Percentiles rank a stretch among this genome's conserved stretches.
These are phyloP conservation scores for Saccharum spontaneum DNA, from an alignment of 176 grass and related monocot species.

Conservation along the genomic window DNA sequence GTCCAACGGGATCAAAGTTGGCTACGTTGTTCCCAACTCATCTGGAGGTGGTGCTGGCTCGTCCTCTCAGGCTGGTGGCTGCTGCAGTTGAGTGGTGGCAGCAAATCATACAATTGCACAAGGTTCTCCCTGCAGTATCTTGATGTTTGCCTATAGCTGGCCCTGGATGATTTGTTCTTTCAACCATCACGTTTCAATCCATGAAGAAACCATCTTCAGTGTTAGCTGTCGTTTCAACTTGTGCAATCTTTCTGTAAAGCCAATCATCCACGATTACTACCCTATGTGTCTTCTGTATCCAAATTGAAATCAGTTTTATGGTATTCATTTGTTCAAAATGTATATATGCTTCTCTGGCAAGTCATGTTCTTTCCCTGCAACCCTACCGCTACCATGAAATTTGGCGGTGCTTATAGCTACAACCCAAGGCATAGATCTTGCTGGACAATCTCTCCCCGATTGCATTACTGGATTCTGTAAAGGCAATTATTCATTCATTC, in stretches of 20 bases:
- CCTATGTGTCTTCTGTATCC: constrained; percentile 20
- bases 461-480: background rate
- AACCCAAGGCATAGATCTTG: background rate
- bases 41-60: constrained; percentile 62
- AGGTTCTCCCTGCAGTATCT: constrained; percentile 25
- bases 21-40: constrained; percentile 53
- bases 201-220: constrained; percentile 25
- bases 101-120: background rate
- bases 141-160: constrained; percentile 28
- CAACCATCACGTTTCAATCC: background rate
- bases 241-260: constrained; percentile 39
- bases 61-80: constrained; percentile 55
- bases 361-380: no score
- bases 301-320: constrained; percentile 33
- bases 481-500: background rate
- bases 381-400: background rate
- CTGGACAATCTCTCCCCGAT: background rate
- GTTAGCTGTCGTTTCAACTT: constrained; percentile 8
- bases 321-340: constrained; percentile 41
- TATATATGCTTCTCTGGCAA: constrained; percentile 17
- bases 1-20: constrained; percentile 80
- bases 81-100: constrained; percentile 47
- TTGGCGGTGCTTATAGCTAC: background rate
- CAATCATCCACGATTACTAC: constrained; percentile 20
- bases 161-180: constrained; percentile 31